phyloP scores from a whole-genome alignment of 108 stramenopile genomes.

The Pseudonitzschia multistriata region DNA sequence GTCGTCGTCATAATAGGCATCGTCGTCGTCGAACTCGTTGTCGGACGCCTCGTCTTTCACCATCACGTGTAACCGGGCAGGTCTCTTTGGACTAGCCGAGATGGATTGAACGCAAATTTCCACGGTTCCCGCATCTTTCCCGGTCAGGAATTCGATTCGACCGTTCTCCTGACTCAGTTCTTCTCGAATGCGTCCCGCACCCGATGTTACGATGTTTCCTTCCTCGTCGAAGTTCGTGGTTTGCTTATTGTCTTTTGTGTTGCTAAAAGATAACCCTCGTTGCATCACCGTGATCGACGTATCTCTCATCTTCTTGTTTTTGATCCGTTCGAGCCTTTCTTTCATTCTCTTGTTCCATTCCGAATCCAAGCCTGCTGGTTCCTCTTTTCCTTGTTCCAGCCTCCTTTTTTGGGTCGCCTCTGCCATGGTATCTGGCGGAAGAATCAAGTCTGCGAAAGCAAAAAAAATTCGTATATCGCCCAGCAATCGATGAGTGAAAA shows the following conservation, averaged over 20 bases:
- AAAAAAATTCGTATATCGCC: background rate
- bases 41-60: conserved; percentile 8
- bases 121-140: conserved; percentile 26
- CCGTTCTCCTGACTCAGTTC: conserved; percentile 25
- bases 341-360: conserved; percentile 34
- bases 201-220: conserved; percentile 1
- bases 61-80: conserved; percentile 14
- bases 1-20: too few species aligned
- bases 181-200: conserved; percentile 27
- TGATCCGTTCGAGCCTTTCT: conserved; percentile 29
- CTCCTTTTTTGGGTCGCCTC: background rate
- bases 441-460: conserved; percentile 18
- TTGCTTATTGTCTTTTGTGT: conserved; percentile 11
- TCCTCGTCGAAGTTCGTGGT: conserved; percentile 5
- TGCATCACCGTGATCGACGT: conserved; percentile 28
- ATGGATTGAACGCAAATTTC: conserved; percentile 41
- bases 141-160: conserved; percentile 23
- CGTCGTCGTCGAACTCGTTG: conserved; percentile 10
- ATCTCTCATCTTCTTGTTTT: conserved; percentile 21
- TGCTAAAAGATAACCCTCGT: conserved; percentile 6
- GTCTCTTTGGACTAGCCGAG: conserved; percentile 22
- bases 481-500: background rate
- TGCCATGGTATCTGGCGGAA: conserved; percentile 2
- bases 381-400: conserved; percentile 9
- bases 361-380: conserved; percentile 18